Evolutionary conservation across 129 eudicot species (phyloP).

Genomic region (Glebionis coronaria): DNA sequence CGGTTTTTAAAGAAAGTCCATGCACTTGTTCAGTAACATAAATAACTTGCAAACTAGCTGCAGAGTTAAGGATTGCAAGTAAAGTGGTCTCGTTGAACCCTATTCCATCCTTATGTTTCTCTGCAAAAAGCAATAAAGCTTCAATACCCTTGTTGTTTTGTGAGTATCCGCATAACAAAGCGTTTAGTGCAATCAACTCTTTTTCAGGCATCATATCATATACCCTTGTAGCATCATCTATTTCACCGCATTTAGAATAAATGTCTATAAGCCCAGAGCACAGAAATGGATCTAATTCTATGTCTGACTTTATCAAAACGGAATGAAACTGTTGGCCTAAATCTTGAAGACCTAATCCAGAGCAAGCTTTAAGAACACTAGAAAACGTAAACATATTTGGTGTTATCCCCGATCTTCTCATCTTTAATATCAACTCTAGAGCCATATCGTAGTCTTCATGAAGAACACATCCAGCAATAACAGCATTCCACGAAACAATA

Average conservation of each 20-base stretch:
- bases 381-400: conserved; percentile 80
- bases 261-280: conserved; percentile 74
- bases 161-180: conserved; percentile 66
- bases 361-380: conserved; percentile 86
- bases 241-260: conserved; percentile 66
- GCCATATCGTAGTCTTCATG: conserved; percentile 58
- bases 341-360: conserved; percentile 48
- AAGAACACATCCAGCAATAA: conserved; percentile 76
- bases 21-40: conserved; percentile 55
- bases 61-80: conserved; percentile 54
- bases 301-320: conserved; percentile 52
- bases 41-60: conserved; percentile 51
- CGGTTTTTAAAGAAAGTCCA: conserved; percentile 54
- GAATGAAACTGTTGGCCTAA: conserved; percentile 73
- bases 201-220: conserved; percentile 56
- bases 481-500: conserved; percentile 89
- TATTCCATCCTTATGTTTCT: conserved; percentile 36
- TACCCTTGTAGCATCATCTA: conserved; percentile 50
- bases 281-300: conserved; percentile 51
- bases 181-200: conserved; percentile 59
- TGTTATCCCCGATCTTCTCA: conserved; percentile 51
- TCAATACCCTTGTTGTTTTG: conserved; percentile 44
- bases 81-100: conserved; percentile 68
- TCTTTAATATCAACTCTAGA: conserved; percentile 43
- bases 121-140: conserved; percentile 46